These are phyloP conservation scores for Phytophthora chlamydospora DNA, from an alignment of 352 stramenopile species.

Conservation along the genomic window DNA sequence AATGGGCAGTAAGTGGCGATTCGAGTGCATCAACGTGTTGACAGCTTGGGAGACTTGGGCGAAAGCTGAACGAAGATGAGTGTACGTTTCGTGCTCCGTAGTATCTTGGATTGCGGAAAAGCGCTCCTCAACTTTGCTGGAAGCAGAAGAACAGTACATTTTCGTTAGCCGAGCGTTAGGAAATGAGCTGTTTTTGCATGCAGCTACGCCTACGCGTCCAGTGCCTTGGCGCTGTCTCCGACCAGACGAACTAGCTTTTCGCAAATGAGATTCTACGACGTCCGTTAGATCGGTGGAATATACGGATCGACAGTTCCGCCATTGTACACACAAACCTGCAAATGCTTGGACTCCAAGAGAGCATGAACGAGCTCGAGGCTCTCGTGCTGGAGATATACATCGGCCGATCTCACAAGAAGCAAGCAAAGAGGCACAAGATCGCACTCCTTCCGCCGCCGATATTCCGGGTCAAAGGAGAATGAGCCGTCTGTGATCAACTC, in stretches of 20 bases:
- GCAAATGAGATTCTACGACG: slow-evolving; percentile 45
- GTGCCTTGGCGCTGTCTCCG: slow-evolving; percentile 39
- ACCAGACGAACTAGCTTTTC: slow-evolving; percentile 42
- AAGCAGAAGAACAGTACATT: slow-evolving; percentile 1
- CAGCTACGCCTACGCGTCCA: slow-evolving; percentile 39
- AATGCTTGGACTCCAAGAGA: slow-evolving; percentile 39
- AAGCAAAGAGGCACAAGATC: slow-evolving; percentile 49
- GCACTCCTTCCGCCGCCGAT: slow-evolving; percentile 37
- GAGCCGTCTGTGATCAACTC: slow-evolving; percentile 59
- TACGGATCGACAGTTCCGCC: background rate
- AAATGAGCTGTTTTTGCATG: background rate
- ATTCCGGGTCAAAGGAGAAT: slow-evolving; percentile 54
- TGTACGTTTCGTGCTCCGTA: slow-evolving; percentile 60
- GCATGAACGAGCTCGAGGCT: slow-evolving; percentile 63
- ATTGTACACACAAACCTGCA: slow-evolving; percentile 39
- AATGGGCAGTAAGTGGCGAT: slow-evolving; percentile 40
- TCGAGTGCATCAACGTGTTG: slow-evolving; percentile 58
- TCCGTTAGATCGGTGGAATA: background rate
- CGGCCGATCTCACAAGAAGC: slow-evolving; percentile 37
- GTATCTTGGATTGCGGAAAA: slow-evolving; percentile 45
- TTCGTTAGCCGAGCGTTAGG: background rate
- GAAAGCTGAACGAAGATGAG: slow-evolving; percentile 59
- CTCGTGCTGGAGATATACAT: slow-evolving; percentile 62
- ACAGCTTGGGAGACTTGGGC: slow-evolving; percentile 52
- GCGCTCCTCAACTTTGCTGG: slow-evolving; percentile 41